Percentiles rank a stretch among this genome's conserved stretches.
phyloP scores from a whole-genome alignment of 768 basidiomycete species.

The Kwoniella newhampshirensis region DNA sequence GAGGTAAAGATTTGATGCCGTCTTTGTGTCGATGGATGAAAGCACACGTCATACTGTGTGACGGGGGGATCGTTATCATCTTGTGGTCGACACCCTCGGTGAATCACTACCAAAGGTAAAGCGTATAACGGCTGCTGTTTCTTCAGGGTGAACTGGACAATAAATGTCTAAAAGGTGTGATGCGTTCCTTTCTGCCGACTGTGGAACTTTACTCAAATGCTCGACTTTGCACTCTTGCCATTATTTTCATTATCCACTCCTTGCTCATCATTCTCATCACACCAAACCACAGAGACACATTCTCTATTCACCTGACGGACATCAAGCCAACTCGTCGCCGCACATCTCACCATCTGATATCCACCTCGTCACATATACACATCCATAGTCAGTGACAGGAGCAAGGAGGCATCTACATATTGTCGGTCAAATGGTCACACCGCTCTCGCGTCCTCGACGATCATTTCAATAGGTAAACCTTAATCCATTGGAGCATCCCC shows the following conservation, averaged over 20 bases:
- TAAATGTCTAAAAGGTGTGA: background rate
- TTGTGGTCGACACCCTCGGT: too few species aligned
- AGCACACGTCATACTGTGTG: too few species aligned
- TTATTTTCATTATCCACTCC: background rate
- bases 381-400: background rate
- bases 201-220: slow-evolving; percentile 8
- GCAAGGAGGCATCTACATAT: background rate
- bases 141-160: background rate
- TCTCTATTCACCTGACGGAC: background rate
- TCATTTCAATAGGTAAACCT: background rate
- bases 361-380: background rate
- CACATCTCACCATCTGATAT: background rate
- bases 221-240: slow-evolving; percentile 1
- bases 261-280: too few species aligned
- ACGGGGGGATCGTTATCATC: too few species aligned
- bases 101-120: too few species aligned
- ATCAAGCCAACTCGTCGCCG: background rate
- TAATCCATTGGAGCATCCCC: too few species aligned
- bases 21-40: too few species aligned
- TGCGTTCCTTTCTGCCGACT: background rate
- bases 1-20: too few species aligned
- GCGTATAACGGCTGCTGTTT: too few species aligned
- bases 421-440: background rate
- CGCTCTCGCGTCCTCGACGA: slow-evolving; percentile 1
- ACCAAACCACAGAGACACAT: too few species aligned